These are phyloP conservation scores for Theobroma grandiflorum DNA, from an alignment of 441 rosid genomes.

Conservation along the genomic window DNA sequence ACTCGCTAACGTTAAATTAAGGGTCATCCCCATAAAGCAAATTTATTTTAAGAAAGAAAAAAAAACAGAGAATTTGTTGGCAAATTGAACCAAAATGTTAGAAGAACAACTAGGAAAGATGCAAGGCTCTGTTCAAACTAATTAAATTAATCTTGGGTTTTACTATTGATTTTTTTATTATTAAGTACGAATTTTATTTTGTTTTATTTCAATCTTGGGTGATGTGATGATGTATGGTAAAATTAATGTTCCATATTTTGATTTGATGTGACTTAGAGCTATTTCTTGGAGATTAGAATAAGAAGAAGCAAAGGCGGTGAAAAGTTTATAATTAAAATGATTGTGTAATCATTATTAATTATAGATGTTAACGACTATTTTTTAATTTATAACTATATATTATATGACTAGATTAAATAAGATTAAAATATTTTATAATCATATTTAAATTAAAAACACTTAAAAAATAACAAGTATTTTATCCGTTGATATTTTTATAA, in stretches of 20 bases:
- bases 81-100: conserved; percentile 12
- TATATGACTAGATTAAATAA: too few species aligned
- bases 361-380: too few species aligned
- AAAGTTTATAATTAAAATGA: background rate
- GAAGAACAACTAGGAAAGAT: conserved; percentile 1
- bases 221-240: background rate
- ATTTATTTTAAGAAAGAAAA: background rate
- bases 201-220: background rate
- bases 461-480: too few species aligned
- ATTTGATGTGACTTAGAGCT: background rate
- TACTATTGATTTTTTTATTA: background rate
- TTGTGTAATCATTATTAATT: background rate
- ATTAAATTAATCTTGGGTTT: background rate
- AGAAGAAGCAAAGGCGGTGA: background rate
- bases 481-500: too few species aligned
- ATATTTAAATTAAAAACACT: too few species aligned
- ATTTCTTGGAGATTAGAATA: background rate
- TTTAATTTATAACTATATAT: too few species aligned
- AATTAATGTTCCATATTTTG: background rate
- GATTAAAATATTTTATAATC: too few species aligned
- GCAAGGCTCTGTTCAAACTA: conserved; percentile 24
- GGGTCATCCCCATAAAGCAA: background rate
- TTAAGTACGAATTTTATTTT: background rate
- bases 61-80: background rate
- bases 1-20: conserved; percentile 30